Percentiles rank a stretch among this genome's conserved stretches.
Evolutionary conservation across 768 basidiomycete genomes (phyloP).

Genomic region (Hypsizygus marmoreus): DNA sequence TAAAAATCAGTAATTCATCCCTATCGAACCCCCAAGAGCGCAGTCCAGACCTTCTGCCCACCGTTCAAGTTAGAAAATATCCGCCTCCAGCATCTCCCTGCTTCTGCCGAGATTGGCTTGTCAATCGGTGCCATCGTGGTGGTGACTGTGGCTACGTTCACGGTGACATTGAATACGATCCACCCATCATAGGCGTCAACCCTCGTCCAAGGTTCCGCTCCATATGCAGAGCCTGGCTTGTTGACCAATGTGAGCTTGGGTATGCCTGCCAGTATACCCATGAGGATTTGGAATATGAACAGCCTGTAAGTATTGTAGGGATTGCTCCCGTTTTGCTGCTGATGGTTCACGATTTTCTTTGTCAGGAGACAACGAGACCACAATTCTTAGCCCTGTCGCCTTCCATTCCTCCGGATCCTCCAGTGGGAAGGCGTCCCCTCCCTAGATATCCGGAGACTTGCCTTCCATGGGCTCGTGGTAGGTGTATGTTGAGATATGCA

Average conservation of each 20-base stretch:
- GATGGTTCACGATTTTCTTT: not conserved
- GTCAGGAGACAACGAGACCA: no score
- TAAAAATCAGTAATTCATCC: no score
- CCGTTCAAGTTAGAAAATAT: not conserved
- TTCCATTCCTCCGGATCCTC: no score
- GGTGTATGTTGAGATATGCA: constrained; percentile 21
- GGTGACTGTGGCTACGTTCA: constrained; percentile 21
- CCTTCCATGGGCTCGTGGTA: constrained; percentile 33
- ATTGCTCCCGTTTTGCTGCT: not conserved
- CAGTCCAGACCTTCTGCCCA: no score
- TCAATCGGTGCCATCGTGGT: constrained; percentile 21
- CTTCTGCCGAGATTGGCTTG: constrained; percentile 6
- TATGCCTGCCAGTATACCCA: constrained; percentile 15
- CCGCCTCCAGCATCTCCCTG: not conserved
- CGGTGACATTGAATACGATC: constrained; percentile 17
- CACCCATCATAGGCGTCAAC: constrained; percentile 10
- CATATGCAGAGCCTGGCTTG: not conserved
- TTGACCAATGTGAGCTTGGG: constrained; percentile 5
- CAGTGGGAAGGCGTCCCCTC: constrained; percentile 13
- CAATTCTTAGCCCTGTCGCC: no score
- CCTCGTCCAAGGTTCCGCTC: not conserved
- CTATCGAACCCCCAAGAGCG: no score
- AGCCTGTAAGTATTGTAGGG: not conserved
- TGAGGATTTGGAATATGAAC: constrained; percentile 15
- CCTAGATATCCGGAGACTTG: constrained; percentile 24